Base-by-base conservation (phyloP, 192 early-diverging fungal genomes). In the Backusella tuberculispora region DNA sequence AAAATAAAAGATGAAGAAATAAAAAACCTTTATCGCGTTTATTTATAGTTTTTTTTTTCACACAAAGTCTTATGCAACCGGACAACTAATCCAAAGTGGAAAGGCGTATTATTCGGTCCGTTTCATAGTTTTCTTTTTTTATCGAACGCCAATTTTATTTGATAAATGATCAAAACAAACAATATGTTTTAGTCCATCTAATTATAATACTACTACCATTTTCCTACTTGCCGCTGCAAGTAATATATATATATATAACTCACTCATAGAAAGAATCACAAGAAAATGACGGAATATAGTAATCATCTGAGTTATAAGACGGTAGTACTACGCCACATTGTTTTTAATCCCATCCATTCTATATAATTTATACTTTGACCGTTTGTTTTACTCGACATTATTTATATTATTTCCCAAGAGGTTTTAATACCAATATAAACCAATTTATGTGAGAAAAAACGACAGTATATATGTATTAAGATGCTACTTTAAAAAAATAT, bases 21-120 rank as follows among this genome's bases (percentile, higher is more conserved):
- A 56, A 6, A 24, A 21, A 21, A 7, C 1, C 19, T 56, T 56
- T 56, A 15, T 24, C 50, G 50, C 50, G 50, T 56, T 56, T 56
- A 56, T 53, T 56, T 56, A 56, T 50, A 50, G 46, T 48, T 48
- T 48, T 50, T 50, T 19, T 50, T 56, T 24, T 56, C 48, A 50
- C 48, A 50, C 48, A 6, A 50, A 21, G n/a, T 19, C 48, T 50
- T 21, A 50, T 50, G n/a, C 48, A 50, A 19, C 48, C 48, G 48
- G 48, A 50, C 48, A 50, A 50, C 48, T 19, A 8, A 19, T 50
- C n/a, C 7, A 50, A 50, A 50, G n/a, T 50, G 48, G 48, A 50
- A 50, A 50, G 48, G 48, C n/a, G 48, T 50, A 50, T 19, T 50
- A 50, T 50, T 50, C 48, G 17, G 48, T 19, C 48, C n/a, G 17